phyloP scores from a whole-genome alignment of 495 filamentous ascomycete genomes.

The Penicillium cataractarum region DNA sequence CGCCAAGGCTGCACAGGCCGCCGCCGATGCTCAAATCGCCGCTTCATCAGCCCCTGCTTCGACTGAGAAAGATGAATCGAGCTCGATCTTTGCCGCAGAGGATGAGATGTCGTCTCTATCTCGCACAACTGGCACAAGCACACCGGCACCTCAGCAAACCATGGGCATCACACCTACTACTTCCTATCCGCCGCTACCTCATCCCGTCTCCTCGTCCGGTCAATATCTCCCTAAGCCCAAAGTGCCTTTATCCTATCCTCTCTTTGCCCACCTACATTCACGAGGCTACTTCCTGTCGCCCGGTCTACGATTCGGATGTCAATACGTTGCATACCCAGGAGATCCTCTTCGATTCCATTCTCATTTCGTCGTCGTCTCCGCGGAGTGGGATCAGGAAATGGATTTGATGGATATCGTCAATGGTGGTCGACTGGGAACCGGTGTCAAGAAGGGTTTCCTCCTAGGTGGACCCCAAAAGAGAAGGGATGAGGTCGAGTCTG shows the following conservation, averaged over 20 bases:
- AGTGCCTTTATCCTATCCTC: constrained; percentile 53
- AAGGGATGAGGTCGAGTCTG: constrained; percentile 27
- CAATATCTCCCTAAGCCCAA: constrained; percentile 42
- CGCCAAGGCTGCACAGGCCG: constrained; percentile 5
- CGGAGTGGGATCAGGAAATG: constrained; percentile 85
- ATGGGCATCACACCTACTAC: constrained; percentile 63
- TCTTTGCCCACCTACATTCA: constrained; percentile 71
- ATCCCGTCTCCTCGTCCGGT: constrained; percentile 31
- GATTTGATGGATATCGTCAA: constrained; percentile 80
- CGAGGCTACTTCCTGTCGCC: constrained; percentile 85
- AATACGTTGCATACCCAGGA: constrained; percentile 92
- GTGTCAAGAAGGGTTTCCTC: constrained; percentile 93
- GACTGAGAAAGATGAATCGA: constrained; percentile 9
- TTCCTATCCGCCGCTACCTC: constrained; percentile 55
- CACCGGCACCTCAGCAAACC: constrained; percentile 16
- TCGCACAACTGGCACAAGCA: constrained; percentile 25
- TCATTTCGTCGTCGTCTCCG: constrained; percentile 79
- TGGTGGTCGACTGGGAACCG: constrained; percentile 85
- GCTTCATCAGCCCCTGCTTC: constrained; percentile 12
- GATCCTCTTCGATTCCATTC: constrained; percentile 94
- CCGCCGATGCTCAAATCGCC: constrained; percentile 24
- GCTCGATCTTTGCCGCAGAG: constrained; percentile 45
- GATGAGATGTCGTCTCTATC: constrained; percentile 23
- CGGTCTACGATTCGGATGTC: constrained; percentile 90
- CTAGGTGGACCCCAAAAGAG: constrained; percentile 66